A percentile compares a stretch with the other conserved stretches of the same genome.
phyloP scores from a whole-genome alignment of 2,329 filamentous ascomycete genomes.

The Microdochium nivale region DNA sequence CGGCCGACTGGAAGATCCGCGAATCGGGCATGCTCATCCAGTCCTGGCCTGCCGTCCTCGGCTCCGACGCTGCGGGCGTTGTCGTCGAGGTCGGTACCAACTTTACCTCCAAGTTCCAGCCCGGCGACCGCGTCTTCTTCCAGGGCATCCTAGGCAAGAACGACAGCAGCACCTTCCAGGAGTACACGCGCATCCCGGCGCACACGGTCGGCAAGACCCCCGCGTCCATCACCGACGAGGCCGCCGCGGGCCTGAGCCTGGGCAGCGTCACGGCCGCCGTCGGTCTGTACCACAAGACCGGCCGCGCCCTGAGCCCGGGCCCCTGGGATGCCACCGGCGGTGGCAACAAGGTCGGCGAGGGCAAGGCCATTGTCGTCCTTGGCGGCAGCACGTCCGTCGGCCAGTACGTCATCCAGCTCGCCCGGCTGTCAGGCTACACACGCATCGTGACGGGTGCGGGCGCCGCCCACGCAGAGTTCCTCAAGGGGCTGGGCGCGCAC shows the following conservation, averaged over 20 bases:
- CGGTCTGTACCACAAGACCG: constrained; percentile 4
- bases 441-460: constrained; percentile 20
- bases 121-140: constrained; percentile 17
- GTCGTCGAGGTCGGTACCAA: constrained; percentile 5
- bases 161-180: constrained; percentile 13
- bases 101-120: constrained; percentile 3
- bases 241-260: constrained; percentile 13
- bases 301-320: constrained; percentile 1
- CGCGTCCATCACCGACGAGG: constrained; percentile 10
- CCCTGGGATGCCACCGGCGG: constrained; percentile 7
- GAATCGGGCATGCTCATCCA: constrained; percentile 1
- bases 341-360: constrained; percentile 9
- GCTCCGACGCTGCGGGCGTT: constrained; percentile 9
- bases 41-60: constrained; percentile 4
- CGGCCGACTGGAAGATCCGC: constrained; percentile 11
- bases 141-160: constrained; percentile 12
- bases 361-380: constrained; percentile 10
- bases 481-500: constrained; percentile 10
- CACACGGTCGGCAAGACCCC: constrained; percentile 13
- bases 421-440: constrained; percentile 18
- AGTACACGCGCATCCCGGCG: constrained; percentile 13
- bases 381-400: constrained; percentile 20
- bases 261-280: constrained; percentile 2
- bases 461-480: constrained; percentile 10
- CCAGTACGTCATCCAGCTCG: constrained; percentile 20